These are phyloP conservation scores for Massospora cicadina DNA, from an alignment of 371 early-diverging fungal species.

Conservation along the genomic window DNA sequence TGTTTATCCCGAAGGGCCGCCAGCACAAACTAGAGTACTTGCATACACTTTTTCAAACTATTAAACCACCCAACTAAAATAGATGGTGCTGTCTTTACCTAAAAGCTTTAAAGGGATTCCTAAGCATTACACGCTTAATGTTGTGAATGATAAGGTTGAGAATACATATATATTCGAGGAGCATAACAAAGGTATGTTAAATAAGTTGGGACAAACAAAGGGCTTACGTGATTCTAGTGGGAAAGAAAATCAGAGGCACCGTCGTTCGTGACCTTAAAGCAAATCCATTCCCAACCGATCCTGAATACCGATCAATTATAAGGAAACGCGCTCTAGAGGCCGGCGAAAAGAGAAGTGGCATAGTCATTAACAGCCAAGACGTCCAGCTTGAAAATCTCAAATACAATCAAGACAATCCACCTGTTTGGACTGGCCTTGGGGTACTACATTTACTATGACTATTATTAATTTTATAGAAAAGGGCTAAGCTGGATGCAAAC, in stretches of 20 bases:
- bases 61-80: background rate
- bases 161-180: constrained; percentile 1
- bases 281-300: background rate
- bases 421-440: background rate
- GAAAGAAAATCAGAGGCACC: background rate
- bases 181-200: background rate
- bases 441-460: background rate
- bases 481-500: background rate
- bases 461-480: background rate
- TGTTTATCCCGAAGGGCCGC: background rate
- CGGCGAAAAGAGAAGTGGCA: background rate
- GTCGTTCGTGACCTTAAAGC: background rate
- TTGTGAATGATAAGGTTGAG: background rate
- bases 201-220: background rate
- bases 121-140: background rate
- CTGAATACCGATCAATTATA: background rate
- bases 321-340: background rate
- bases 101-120: constrained; percentile 2
- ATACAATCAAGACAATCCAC: background rate
- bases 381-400: background rate
- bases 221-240: background rate
- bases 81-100: background rate
- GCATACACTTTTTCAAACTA: background rate
- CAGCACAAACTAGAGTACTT: background rate
- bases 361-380: background rate